These are phyloP conservation scores for Chlorella sorokiniana DNA, from an alignment of 139 green algal genomes.

Conservation along the genomic window DNA sequence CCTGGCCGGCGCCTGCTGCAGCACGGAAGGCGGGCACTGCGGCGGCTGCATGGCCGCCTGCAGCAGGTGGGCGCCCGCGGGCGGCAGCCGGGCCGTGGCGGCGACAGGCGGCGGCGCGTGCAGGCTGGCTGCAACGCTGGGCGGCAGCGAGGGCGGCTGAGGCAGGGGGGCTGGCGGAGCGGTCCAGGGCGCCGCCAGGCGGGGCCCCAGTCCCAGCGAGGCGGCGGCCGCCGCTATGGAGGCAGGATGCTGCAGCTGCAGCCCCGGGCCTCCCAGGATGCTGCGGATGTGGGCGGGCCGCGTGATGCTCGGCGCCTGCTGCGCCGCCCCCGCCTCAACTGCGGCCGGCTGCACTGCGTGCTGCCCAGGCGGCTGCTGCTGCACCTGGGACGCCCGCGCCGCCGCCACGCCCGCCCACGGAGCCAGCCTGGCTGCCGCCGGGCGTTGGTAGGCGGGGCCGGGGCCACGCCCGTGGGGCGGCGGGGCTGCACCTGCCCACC, in stretches of 20 bases:
- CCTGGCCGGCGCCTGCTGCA: not conserved
- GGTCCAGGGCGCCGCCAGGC: not conserved
- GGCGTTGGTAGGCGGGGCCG: not conserved
- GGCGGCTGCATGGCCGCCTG: not conserved
- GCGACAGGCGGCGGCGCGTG: not conserved
- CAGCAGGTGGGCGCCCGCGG: not conserved
- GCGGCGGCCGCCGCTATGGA: not conserved
- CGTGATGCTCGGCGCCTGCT: not conserved
- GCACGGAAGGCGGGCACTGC: not conserved
- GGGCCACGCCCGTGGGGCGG: not conserved
- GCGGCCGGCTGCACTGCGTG: not conserved
- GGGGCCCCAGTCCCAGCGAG: not conserved
- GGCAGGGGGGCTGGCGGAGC: not conserved
- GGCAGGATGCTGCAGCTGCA: not conserved
- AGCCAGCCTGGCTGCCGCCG: not conserved
- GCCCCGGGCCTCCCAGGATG: not conserved
- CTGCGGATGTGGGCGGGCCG: not conserved
- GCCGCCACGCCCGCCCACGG: constrained; percentile 15
- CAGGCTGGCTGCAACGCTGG: no score
- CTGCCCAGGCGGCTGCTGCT: constrained; percentile 9
- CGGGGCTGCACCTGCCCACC: not conserved
- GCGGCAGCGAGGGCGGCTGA: no score
- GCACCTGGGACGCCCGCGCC: not conserved
- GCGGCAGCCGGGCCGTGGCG: not conserved
- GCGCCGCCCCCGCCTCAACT: not conserved